Base-by-base conservation (phyloP, 2,329 filamentous ascomycete species). In the Aspergillus flavus region DNA sequence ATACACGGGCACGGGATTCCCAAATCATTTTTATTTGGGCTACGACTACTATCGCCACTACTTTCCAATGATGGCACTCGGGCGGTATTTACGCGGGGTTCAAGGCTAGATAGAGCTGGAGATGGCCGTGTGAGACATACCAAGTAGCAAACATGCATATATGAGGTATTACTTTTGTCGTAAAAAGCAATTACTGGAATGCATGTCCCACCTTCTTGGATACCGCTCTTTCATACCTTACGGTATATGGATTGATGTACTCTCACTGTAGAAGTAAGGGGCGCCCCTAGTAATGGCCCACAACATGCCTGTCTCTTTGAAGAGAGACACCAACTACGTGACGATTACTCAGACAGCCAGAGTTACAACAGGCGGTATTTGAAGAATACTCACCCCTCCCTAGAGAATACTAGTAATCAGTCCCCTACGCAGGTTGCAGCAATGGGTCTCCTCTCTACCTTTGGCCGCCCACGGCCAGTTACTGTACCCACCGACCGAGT, bases 11-110 rank as follows among this genome's bases (percentile, higher is more conserved):
- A 67, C 66, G 16, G 71, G 72, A 1, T 74, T 72, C 10, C 72
- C 72, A 3, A 65, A 64, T 10, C 53, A 62, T 36, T 63, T 73
- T 16, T 73, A 73, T 54, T 6, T 72, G 26, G 65, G 67, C 0
- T 72, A 73, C 57, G 26, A 55, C 11, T 65, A 61, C 23, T 73
- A 73, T 57, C 58, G 45, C 6, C 72, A 74, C 61, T 72, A 72
- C 55, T 74, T 73, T 28, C 71, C 72, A 7, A 68, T 74, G 61
- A 72, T 73, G 70, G 70, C 72, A 11, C 62, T 74, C 28, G 67
- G 68, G 1, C 41, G 69, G 32, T 73, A 72, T 61, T 2, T 61
- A 3, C 53, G 30, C 36, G 36, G 28, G 12, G 14, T 26, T 45
- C n/a, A 30, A 5, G 30, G 14, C 12, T 12, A 23, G n/a, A n/a